A percentile compares a stretch with the other conserved stretches of the same genome.
Evolutionary conservation across 768 basidiomycete species (phyloP).

Genomic region (Tremella fuciformis): DNA sequence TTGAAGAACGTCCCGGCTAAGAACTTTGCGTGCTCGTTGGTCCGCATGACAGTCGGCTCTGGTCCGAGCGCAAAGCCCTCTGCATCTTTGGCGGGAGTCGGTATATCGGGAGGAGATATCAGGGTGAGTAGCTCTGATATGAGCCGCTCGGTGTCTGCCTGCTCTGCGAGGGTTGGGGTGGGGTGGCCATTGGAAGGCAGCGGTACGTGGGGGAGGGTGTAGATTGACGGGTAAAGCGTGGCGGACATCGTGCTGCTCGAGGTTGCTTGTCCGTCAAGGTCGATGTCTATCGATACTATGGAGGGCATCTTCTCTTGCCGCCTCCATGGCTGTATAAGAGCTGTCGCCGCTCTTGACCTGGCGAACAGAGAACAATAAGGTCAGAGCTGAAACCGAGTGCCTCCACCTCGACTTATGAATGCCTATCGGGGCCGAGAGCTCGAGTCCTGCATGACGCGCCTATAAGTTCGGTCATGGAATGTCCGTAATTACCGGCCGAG

Average conservation of each 20-base stretch:
- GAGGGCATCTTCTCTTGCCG: too few species aligned
- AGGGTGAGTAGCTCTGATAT: slow-evolving; percentile 25
- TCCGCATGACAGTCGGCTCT: slow-evolving; percentile 55
- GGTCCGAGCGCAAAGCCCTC: slow-evolving; percentile 4
- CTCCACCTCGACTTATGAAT: too few species aligned
- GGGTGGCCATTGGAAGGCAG: slow-evolving; percentile 57
- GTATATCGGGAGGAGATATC: slow-evolving; percentile 11
- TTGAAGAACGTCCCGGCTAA: slow-evolving; percentile 70
- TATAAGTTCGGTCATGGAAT: too few species aligned
- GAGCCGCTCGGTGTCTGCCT: slow-evolving; percentile 59
- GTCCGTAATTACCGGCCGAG: too few species aligned
- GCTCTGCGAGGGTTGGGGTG: slow-evolving; percentile 68
- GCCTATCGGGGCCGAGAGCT: too few species aligned
- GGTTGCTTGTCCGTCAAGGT: not conserved
- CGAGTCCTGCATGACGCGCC: too few species aligned
- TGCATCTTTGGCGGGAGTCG: slow-evolving; percentile 3
- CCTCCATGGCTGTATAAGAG: too few species aligned
- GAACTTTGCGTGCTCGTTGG: slow-evolving; percentile 71
- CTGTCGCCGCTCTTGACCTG: too few species aligned
- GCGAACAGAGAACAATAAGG: too few species aligned
- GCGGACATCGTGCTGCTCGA: not conserved
- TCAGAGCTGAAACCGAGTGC: too few species aligned
- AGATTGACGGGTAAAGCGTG: slow-evolving; percentile 37
- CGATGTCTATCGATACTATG: not conserved
- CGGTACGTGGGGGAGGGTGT: slow-evolving; percentile 27